These are phyloP conservation scores for Termitomyces sp. DNA, from an alignment of 768 basidiomycete species.

Conservation along the genomic window DNA sequence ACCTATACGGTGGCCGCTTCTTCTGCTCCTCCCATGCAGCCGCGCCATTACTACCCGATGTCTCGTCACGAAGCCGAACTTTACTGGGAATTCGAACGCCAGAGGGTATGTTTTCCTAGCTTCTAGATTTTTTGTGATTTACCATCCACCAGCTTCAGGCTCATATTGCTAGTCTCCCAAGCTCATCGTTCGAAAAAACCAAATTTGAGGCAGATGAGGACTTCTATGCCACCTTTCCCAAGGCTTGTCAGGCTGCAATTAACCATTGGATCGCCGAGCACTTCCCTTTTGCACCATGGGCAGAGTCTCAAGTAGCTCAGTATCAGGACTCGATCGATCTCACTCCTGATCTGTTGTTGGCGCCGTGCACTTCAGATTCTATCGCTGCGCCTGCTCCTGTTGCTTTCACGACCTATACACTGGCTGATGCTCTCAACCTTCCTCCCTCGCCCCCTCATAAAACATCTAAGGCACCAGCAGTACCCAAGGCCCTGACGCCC, in stretches of 20 bases:
- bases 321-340: background rate
- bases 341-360: background rate
- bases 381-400: background rate
- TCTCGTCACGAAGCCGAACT: too few species aligned
- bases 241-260: conserved; percentile 14
- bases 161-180: too few species aligned
- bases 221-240: conserved; percentile 18
- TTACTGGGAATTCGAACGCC: too few species aligned
- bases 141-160: too few species aligned
- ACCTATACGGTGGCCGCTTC: background rate
- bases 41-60: background rate
- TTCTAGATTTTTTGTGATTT: too few species aligned
- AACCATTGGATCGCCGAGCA: conserved; percentile 12
- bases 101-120: too few species aligned
- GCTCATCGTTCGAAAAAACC: conserved; percentile 16
- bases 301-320: background rate
- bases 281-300: background rate
- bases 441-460: background rate
- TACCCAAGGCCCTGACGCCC: background rate
- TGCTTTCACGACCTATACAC: background rate
- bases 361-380: background rate
- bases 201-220: conserved; percentile 17
- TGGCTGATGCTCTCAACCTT: conserved; percentile 2
- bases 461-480: background rate
- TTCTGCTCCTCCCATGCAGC: background rate